Evolutionary conservation across 495 filamentous ascomycete genomes (phyloP), one percentile per base, ranked within the genome.

Genomic region (Saxophila tyrrhenica): DNA sequence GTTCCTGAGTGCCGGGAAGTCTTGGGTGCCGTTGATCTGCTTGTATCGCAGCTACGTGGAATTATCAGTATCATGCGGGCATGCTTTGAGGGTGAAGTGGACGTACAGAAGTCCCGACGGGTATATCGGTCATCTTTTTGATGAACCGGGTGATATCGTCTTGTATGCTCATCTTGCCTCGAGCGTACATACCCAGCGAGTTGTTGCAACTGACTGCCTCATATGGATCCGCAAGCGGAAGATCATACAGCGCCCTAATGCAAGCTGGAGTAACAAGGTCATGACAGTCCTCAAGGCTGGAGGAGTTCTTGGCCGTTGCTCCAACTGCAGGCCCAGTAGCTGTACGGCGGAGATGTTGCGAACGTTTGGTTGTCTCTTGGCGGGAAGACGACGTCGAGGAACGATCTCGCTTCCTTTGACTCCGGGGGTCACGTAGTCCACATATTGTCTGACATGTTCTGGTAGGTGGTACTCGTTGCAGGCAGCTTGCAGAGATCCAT

Each of bases 401-500:
- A n/a, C 19, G 13, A 39, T 39, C 8, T 39, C 35, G 16, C 9
- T 39, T 39, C 35, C 35, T 39, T 39, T 56, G 32, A 56, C 39
- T 13, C 56, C 56, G 23, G 55, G 55, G 15, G 39, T 53, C n/a
- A 58, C 54, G 24, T 55, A 58, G 39, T 58, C 55, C 29, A 58
- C 39, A 32, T 58, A 50, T 19, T 41, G 17, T 3, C 15, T 11
- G 11, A 58, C 23, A 13, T 58, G 23, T 11, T 46, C 13, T 16
- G 55, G 55, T 16, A 58, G 17, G 25, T 58, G 50, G 25, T 58
- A 58, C 5, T 51, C 24, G 25, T 56, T 45, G 21, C 53, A 56
- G 20, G 53, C 52, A 22, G 41, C 21, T 8, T 23, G 8, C 3
- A 50, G 2, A 9, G 35, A 39, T 2, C 38, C 21, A 9, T 45